Evolutionary conservation across 1,139 yeast species (phyloP), one percentile per base, ranked within the genome.

Genomic region (Taphrina sp.): DNA sequence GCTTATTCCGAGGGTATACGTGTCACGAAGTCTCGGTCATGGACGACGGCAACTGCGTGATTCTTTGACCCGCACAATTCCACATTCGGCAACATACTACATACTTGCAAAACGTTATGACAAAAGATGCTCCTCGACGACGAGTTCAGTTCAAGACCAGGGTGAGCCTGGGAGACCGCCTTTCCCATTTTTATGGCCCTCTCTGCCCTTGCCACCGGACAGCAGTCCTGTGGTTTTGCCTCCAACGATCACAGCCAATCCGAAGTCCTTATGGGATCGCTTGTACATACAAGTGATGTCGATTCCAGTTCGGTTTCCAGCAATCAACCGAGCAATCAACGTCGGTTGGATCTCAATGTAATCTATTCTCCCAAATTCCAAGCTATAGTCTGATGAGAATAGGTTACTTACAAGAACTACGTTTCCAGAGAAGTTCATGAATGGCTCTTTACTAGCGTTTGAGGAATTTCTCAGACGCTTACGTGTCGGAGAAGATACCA

Each of bases 131-230:
- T n/a, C n/a, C n/a, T n/a, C n/a, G n/a, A n/a, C n/a, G n/a, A n/a
- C n/a, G n/a, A n/a, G n/a, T n/a, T n/a, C n/a, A n/a, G n/a, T n/a
- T n/a, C n/a, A n/a, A n/a, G n/a, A n/a, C n/a, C n/a, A n/a, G n/a
- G n/a, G n/a, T n/a, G n/a, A n/a, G n/a, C n/a, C 7, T 26, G 31
- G 7, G 31, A 26, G 31, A 12, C 31, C 52, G 41, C 52, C 52
- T 3, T 47, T 36, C 28, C 52, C 52, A 2, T 47, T 47, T 24
- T 20, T 47, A 29, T 47, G 52, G 52, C 52, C 52, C n/a, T 47
- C 52, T n/a, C 28, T 47, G 26, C 52, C 52, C 5, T 20, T 28
- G n/a, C 43, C 52, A 10, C 52, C 52, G 5, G 35, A 26, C 3
- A 33, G 8, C 5, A 22, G 35, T 28, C 52, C 52, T 3, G 31